Conservation (phyloP, 2,329 filamentous ascomycete genomes). For the Delphinella strobiligena region DNA sequence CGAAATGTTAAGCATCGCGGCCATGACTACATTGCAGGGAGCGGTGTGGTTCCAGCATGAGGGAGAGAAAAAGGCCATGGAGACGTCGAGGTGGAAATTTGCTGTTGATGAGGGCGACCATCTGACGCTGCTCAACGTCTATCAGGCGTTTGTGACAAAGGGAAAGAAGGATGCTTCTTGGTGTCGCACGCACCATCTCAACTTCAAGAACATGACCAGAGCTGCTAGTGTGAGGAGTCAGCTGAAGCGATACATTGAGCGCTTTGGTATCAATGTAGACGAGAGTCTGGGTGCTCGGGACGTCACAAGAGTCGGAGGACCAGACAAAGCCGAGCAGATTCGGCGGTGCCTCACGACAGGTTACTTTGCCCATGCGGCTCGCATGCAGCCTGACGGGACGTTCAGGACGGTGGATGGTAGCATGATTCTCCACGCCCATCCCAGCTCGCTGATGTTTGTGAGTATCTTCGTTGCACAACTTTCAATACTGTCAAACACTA, state of each 20-base stretch:
- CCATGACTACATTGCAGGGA: conserved; percentile 82
- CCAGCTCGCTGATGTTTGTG: conserved; percentile 80
- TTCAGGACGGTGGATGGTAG: conserved; percentile 77
- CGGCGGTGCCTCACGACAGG: conserved; percentile 75
- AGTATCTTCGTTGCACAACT: conserved; percentile 18
- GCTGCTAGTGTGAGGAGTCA: conserved; percentile 81
- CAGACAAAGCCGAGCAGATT: conserved; percentile 58
- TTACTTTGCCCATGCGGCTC: conserved; percentile 86
- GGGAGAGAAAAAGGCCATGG: conserved; percentile 61
- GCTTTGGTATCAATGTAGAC: conserved; percentile 61
- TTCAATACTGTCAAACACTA: conserved; percentile 4
- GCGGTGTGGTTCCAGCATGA: conserved; percentile 74
- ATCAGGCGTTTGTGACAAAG: conserved; percentile 71
- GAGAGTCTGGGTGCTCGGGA: conserved; percentile 42
- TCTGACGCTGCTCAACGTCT: conserved; percentile 85
- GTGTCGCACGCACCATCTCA: conserved; percentile 76
- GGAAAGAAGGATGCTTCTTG: conserved; percentile 76
- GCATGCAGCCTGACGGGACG: conserved; percentile 86
- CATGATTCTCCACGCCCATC: conserved; percentile 73
- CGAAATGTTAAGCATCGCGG: conserved; percentile 82
- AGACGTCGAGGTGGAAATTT: conserved; percentile 67
- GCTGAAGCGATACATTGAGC: conserved; percentile 73
- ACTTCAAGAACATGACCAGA: conserved; percentile 70
- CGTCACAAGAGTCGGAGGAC: conserved; percentile 27
- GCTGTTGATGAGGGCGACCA: conserved; percentile 91